Percentiles rank a stretch among this genome's conserved stretches.
phyloP scores from a whole-genome alignment of 768 basidiomycete species.

The Trametes cingulata region DNA sequence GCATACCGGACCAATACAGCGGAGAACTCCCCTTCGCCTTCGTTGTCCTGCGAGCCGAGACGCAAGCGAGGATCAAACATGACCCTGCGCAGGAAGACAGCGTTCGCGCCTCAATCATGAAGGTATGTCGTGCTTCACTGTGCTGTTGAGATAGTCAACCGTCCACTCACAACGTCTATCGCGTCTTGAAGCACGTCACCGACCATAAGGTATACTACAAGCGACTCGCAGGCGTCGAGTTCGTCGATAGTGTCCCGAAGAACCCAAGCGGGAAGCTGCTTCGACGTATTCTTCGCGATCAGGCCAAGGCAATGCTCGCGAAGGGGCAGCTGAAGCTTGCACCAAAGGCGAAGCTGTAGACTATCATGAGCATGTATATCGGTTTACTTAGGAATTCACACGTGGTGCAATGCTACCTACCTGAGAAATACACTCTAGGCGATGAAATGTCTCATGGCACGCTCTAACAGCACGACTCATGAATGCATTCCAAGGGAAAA shows the following conservation, averaged over 20 bases:
- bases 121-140: too few relatives aligned
- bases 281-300: conserved; percentile 31
- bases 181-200: conserved; percentile 25
- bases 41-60: conserved; percentile 48
- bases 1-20: conserved; percentile 70
- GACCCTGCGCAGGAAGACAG: conserved; percentile 35
- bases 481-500: too few relatives aligned
- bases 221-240: conserved; percentile 39
- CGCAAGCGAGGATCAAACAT: conserved; percentile 36
- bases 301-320: conserved; percentile 21
- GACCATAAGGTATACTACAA: conserved; percentile 38
- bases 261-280: conserved; percentile 35
- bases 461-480: too few relatives aligned
- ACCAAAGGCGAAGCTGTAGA: too few relatives aligned
- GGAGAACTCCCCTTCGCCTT: conserved; percentile 78
- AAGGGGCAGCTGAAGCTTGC: too few relatives aligned
- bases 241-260: conserved; percentile 37
- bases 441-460: too few relatives aligned
- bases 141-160: too few relatives aligned
- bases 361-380: too few relatives aligned
- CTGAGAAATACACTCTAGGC: too few relatives aligned
- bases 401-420: too few relatives aligned
- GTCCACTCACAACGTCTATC: background rate
- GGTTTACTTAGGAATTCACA: too few relatives aligned
- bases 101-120: conserved; percentile 48